Evolutionary conservation across 352 stramenopile species (phyloP).

Genomic region (Pythium folliculosum): DNA sequence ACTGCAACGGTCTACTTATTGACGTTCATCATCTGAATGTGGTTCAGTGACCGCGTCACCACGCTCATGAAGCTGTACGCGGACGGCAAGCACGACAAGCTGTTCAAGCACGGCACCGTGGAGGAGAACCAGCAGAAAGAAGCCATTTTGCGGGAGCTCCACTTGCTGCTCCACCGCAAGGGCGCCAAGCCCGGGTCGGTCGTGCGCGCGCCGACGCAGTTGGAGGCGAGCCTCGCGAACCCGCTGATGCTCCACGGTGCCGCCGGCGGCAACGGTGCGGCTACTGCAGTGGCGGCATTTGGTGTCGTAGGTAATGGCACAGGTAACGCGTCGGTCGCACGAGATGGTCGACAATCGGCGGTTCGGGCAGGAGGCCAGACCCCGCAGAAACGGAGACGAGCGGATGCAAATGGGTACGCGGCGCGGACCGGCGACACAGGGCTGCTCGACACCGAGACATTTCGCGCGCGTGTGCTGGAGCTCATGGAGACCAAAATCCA

Average conservation of each 20-base stretch:
- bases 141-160: constrained; percentile 63
- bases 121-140: constrained; percentile 77
- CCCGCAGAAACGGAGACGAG: constrained; percentile 8
- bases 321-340: background rate
- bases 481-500: constrained; percentile 83
- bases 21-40: too few relatives aligned
- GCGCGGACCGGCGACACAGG: constrained; percentile 1
- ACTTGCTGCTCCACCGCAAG: constrained; percentile 45
- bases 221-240: constrained; percentile 14
- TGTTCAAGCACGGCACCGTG: constrained; percentile 77
- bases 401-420: background rate
- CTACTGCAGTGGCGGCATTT: background rate
- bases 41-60: constrained; percentile 63
- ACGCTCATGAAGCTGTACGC: constrained; percentile 79
- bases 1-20: too few relatives aligned
- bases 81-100: constrained; percentile 79
- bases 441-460: constrained; percentile 42
- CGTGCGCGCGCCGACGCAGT: constrained; percentile 12
- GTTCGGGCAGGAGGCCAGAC: constrained; percentile 3
- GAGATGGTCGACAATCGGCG: background rate
- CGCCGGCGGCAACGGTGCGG: background rate
- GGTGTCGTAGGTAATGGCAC: background rate
- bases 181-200: constrained; percentile 39
- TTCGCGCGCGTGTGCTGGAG: constrained; percentile 62
- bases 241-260: background rate